Conservation (phyloP, 2,329 filamentous ascomycete genomes). For the Aspergillus puulaauensis region DNA sequence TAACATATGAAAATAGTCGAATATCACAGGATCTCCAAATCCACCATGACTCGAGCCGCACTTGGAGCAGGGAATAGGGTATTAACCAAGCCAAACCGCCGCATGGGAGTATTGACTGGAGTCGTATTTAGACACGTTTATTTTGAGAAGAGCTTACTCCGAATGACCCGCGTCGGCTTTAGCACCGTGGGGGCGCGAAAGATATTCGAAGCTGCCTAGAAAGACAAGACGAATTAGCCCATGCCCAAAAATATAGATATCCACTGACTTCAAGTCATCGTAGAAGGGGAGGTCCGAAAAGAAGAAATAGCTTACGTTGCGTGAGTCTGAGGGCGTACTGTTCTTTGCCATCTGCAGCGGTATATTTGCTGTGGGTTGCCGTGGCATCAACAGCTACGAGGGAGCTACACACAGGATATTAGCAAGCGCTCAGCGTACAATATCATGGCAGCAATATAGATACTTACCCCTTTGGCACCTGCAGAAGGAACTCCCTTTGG, state of each 20-base stretch:
- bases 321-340: slow-evolving; percentile 64
- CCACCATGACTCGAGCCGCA: no score
- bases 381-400: slow-evolving; percentile 84
- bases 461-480: slow-evolving; percentile 80
- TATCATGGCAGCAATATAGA: not conserved
- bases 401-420: slow-evolving; percentile 53
- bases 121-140: not conserved
- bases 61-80: not conserved
- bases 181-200: not conserved
- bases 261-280: not conserved
- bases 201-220: not conserved
- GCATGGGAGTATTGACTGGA: not conserved
- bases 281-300: not conserved
- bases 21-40: no score
- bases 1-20: no score
- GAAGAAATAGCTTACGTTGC: slow-evolving; percentile 64
- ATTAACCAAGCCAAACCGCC: not conserved
- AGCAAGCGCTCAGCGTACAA: not conserved
- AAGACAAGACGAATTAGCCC: not conserved
- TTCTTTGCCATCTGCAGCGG: slow-evolving; percentile 69
- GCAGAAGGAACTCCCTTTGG: slow-evolving; percentile 69
- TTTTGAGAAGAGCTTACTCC: not conserved
- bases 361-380: slow-evolving; percentile 65
- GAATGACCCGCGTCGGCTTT: not conserved
- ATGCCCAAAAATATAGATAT: not conserved